Conservation (phyloP, 2,329 filamentous ascomycete genomes). For the Verticillium nubilum region DNA sequence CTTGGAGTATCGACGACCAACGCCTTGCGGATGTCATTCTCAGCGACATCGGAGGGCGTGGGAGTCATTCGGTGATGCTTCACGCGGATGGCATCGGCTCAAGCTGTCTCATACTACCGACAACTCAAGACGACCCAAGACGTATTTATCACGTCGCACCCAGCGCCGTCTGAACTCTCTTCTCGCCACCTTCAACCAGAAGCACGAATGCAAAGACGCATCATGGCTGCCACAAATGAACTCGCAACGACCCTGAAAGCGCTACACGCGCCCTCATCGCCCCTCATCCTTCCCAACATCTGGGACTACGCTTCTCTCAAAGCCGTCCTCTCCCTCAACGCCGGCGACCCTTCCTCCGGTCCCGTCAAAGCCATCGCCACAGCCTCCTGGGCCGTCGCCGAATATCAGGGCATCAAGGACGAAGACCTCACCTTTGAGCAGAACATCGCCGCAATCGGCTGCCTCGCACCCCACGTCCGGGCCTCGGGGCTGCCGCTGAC, state of each 20-base stretch:
- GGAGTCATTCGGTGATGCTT: neutral
- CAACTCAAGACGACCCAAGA: too few species aligned
- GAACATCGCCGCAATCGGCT: conserved; percentile 41
- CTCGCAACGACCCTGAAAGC: conserved; percentile 28
- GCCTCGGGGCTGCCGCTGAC: conserved; percentile 41
- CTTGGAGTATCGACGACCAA: too few species aligned
- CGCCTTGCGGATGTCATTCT: neutral
- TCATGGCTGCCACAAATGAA: conserved; percentile 18
- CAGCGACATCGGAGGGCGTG: neutral
- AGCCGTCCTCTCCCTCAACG: conserved; percentile 36
- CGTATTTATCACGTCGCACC: neutral
- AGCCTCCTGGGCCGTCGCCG: conserved; percentile 45
- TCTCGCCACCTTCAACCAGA: neutral
- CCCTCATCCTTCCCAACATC: conserved; percentile 49
- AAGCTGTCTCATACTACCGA: neutral
- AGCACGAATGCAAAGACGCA: neutral
- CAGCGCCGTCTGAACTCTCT: neutral
- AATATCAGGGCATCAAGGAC: conserved; percentile 36
- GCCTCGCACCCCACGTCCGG: conserved; percentile 36
- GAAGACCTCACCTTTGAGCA: conserved; percentile 42
- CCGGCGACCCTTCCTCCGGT: conserved; percentile 14
- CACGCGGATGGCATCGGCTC: neutral
- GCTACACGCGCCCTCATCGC: conserved; percentile 45
- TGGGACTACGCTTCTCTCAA: conserved; percentile 47
- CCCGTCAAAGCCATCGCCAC: conserved; percentile 41